Conservation (phyloP, 495 filamentous ascomycete genomes). For the Aspergillus biplanus region DNA sequence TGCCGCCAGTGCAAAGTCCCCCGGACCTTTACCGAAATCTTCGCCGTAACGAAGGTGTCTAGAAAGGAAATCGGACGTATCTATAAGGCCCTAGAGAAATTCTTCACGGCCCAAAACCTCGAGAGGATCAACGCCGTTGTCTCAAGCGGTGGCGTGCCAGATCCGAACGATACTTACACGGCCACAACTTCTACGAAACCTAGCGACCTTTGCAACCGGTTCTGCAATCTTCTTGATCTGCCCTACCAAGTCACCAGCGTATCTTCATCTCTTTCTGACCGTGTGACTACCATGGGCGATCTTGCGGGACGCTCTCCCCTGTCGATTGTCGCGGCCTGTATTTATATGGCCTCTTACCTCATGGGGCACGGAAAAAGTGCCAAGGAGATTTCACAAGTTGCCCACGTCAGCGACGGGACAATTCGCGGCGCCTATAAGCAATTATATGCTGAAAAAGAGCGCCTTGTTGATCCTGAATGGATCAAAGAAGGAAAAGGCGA, state of each 20-base stretch:
- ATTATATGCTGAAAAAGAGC: constrained; percentile 72
- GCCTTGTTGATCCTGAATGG: constrained; percentile 75
- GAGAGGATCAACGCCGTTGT: constrained; percentile 55
- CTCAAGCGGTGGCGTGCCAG: constrained; percentile 48
- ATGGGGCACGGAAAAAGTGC: constrained; percentile 76
- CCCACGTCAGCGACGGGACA: constrained; percentile 91
- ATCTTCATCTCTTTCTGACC: constrained; percentile 72
- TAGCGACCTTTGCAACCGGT: constrained; percentile 83
- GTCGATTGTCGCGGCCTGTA: constrained; percentile 91
- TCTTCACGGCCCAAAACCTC: constrained; percentile 66
- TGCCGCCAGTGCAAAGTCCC: constrained; percentile 86
- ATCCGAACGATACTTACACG: constrained; percentile 63
- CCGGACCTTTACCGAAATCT: constrained; percentile 92
- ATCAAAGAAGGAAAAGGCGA: constrained; percentile 70
- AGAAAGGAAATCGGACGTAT: constrained; percentile 97
- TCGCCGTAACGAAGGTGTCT: constrained; percentile 85
- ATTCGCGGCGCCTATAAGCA: constrained; percentile 94
- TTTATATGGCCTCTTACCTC: constrained; percentile 89
- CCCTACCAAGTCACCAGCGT: constrained; percentile 68
- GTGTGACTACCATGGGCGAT: constrained; percentile 70
- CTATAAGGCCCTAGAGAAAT: constrained; percentile 90
- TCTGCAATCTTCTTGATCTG: constrained; percentile 79
- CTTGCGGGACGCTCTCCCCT: constrained; percentile 93
- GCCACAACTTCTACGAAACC: constrained; percentile 80
- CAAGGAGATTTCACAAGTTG: constrained; percentile 80